phyloP scores from a whole-genome alignment of 2,329 filamentous ascomycete genomes.

The Lecanicillium sp. region DNA sequence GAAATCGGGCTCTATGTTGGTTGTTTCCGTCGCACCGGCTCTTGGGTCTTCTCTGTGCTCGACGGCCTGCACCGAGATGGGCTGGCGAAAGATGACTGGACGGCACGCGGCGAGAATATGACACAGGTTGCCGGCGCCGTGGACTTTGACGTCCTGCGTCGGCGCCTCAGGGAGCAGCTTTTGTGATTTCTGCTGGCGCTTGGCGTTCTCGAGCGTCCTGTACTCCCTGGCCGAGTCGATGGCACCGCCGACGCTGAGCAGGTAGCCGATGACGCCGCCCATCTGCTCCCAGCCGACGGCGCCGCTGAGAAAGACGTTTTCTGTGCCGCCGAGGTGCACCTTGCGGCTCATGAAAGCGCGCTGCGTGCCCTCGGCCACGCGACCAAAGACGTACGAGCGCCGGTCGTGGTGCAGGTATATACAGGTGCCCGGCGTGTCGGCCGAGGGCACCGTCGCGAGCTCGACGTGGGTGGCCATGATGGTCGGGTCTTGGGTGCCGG shows the following conservation, averaged over 20 bases:
- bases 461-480: slow-evolving; percentile 69
- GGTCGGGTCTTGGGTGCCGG: slow-evolving; percentile 13
- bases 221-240: slow-evolving; percentile 39
- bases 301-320: slow-evolving; percentile 78
- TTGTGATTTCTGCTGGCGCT: slow-evolving; percentile 30
- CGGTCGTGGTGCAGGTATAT: slow-evolving; percentile 74
- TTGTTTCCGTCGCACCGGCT: slow-evolving; percentile 16
- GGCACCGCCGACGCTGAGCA: slow-evolving; percentile 73
- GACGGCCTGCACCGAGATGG: slow-evolving; percentile 62
- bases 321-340: slow-evolving; percentile 54
- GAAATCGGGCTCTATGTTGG: slow-evolving; percentile 54
- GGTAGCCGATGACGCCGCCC: slow-evolving; percentile 77
- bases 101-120: slow-evolving; percentile 77
- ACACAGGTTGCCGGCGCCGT: slow-evolving; percentile 73
- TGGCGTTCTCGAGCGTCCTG: slow-evolving; percentile 28
- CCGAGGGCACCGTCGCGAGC: slow-evolving; percentile 73
- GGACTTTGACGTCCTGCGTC: slow-evolving; percentile 49
- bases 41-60: slow-evolving; percentile 53
- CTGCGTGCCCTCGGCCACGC: slow-evolving; percentile 77
- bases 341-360: slow-evolving; percentile 65
- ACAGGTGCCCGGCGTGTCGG: slow-evolving; percentile 76
- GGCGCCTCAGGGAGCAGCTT: slow-evolving; percentile 16
- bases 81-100: slow-evolving; percentile 78
- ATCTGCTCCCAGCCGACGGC: slow-evolving; percentile 65
- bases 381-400: slow-evolving; percentile 79